Evolutionary conservation across 257 asterid species (phyloP).

Genomic region (Fraxinus pennsylvanica): DNA sequence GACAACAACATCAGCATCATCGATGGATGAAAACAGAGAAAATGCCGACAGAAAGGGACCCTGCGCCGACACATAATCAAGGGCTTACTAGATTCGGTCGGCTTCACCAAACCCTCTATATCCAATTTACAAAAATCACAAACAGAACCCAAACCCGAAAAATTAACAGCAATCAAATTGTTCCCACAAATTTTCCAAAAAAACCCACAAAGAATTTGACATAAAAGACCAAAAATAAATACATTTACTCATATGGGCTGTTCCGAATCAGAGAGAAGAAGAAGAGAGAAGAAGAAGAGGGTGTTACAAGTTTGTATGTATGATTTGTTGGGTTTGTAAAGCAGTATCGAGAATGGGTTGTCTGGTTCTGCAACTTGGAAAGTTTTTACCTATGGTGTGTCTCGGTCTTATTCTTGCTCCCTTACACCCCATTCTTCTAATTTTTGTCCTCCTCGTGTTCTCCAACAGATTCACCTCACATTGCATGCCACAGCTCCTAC

Average conservation of each 20-base stretch:
- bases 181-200: not conserved
- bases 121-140: slow-evolving; percentile 25
- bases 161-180: not conserved
- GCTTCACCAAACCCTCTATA: slow-evolving; percentile 27
- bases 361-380: slow-evolving; percentile 48
- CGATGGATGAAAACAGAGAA: slow-evolving; percentile 30
- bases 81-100: not conserved
- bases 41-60: slow-evolving; percentile 64
- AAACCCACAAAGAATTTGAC: slow-evolving; percentile 1
- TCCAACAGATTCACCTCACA: not conserved
- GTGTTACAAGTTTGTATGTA: slow-evolving; percentile 20
- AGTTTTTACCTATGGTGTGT: slow-evolving; percentile 9
- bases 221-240: not conserved
- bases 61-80: slow-evolving; percentile 53
- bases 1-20: slow-evolving; percentile 24
- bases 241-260: not conserved
- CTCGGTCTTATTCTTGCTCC: slow-evolving; percentile 4
- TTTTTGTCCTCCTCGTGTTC: not conserved
- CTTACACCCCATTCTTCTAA: not conserved
- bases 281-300: slow-evolving; percentile 15
- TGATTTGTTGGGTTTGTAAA: slow-evolving; percentile 44
- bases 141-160: slow-evolving; percentile 1
- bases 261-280: slow-evolving; percentile 11
- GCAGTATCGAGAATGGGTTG: slow-evolving; percentile 40
- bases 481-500: not conserved